phyloP scores from a whole-genome alignment of 805 yeast species.

The Yamadazyma olivae region DNA sequence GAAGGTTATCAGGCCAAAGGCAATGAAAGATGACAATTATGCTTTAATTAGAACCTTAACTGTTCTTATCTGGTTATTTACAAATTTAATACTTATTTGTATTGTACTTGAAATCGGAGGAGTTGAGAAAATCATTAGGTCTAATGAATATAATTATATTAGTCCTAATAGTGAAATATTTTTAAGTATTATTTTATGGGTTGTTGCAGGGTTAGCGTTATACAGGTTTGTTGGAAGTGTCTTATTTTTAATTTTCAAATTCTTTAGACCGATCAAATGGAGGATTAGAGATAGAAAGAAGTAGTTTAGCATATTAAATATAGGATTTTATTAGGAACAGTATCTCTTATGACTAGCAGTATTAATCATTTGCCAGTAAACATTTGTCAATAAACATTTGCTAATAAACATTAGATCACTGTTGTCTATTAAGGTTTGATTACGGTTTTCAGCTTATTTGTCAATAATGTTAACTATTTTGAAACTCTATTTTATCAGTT shows the following conservation, averaged over 20 bases:
- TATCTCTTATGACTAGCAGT: no score
- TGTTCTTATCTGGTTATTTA: conserved; percentile 83
- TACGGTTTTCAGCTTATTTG: no score
- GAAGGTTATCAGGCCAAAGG: conserved; percentile 15
- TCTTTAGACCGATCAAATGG: conserved; percentile 41
- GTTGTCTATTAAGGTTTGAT: no score
- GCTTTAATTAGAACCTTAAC: conserved; percentile 89
- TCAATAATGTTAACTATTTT: no score
- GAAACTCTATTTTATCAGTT: no score
- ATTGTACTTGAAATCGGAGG: conserved; percentile 87
- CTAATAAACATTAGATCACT: no score
- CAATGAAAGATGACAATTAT: conserved; percentile 59
- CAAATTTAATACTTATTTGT: conserved; percentile 79
- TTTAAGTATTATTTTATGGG: conserved; percentile 84
- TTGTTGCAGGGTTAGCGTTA: conserved; percentile 87
- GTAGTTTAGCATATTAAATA: no score
- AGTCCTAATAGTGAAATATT: conserved; percentile 57
- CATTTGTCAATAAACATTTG: no score
- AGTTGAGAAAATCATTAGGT: conserved; percentile 38
- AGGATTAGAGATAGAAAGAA: conserved; percentile 18
- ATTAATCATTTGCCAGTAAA: no score
- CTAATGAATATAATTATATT: conserved; percentile 28
- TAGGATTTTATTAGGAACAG: no score
- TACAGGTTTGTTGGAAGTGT: conserved; percentile 78
- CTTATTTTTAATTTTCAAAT: conserved; percentile 46